These are phyloP conservation scores for Hypoxylon rubiginosum DNA, from an alignment of 2,329 filamentous ascomycete species.

Conservation along the genomic window DNA sequence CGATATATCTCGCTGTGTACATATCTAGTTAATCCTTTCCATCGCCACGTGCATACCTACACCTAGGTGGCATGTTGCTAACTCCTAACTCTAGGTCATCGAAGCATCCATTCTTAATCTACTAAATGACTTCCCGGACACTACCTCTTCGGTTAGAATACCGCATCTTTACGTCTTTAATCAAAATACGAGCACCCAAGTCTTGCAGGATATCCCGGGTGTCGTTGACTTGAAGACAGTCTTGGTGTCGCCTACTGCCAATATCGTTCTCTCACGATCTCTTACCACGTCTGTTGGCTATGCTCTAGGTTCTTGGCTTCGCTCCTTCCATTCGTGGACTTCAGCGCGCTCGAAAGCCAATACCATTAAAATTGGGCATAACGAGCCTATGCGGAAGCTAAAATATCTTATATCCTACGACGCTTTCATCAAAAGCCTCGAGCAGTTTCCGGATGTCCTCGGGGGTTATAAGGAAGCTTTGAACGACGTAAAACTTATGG, in stretches of 20 bases:
- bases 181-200: conserved; percentile 51
- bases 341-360: conserved; percentile 38
- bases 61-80: background rate
- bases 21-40: background rate
- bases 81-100: conserved; percentile 16
- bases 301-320: conserved; percentile 52
- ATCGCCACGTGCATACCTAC: background rate
- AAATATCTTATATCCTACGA: conserved; percentile 57
- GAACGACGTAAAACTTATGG: conserved; percentile 23
- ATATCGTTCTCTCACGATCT: conserved; percentile 27
- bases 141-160: conserved; percentile 46
- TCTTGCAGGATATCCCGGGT: conserved; percentile 55
- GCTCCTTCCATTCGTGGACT: conserved; percentile 55
- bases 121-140: conserved; percentile 40
- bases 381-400: conserved; percentile 54
- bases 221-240: conserved; percentile 53
- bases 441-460: conserved; percentile 51
- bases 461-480: conserved; percentile 47
- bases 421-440: conserved; percentile 51
- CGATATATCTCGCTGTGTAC: conserved; percentile 54
- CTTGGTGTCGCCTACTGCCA: conserved; percentile 42
- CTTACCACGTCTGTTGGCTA: conserved; percentile 46
- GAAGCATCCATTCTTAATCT: conserved; percentile 52
- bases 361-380: conserved; percentile 41
- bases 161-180: conserved; percentile 54